Evolutionary conservation across 306 rosid genomes (phyloP), one percentile per base, ranked within the genome.

Genomic region (Adenanthera pavonina): DNA sequence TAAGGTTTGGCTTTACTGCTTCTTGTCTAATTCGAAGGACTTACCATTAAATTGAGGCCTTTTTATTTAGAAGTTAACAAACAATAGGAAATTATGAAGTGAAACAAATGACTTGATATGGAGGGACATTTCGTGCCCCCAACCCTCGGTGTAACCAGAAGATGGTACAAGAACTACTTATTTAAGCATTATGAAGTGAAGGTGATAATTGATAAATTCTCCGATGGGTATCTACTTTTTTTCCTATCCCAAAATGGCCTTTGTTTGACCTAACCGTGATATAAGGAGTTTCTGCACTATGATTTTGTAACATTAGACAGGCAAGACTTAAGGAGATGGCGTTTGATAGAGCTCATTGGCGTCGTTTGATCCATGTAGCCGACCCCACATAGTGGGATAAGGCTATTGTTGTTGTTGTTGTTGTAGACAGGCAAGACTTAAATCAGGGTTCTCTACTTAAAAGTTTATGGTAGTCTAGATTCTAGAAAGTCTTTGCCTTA

Each of bases 101-200:
- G 81, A 82, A 74, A 74, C 54, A 25, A 72, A 61, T 62, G 83
- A 57, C 54, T 72, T 60, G 76, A 35, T 49, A 73, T 49, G 72
- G 78, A 73, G 30, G 59, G 78, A 78, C 56, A 57, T 46, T 52
- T 7, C 34, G 54, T 72, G 35, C 59, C n/a, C 71, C 71, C 66
- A 73, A 48, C 20, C 33, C 17, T 66, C 19, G 30, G 71, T 82
- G 62, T 74, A 74, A 69, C 53, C 75, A 78, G 59, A 53, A 77
- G 74, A 57, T 43, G 54, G 65, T 60, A 69, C 38, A 44, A 68
- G 59, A 16, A 25, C 66, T 44, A 60, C 76, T 82, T 85, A 69
- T 67, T 81, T 68, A 25, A 52, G 48, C 19, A 36, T 78, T 74
- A 59, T 70, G 75, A 61, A 56, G n/a, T 49, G 35, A 72, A 17